Evolutionary conservation across 139 green algal genomes (phyloP).

Genomic region (Tetradesmus obliquus): DNA sequence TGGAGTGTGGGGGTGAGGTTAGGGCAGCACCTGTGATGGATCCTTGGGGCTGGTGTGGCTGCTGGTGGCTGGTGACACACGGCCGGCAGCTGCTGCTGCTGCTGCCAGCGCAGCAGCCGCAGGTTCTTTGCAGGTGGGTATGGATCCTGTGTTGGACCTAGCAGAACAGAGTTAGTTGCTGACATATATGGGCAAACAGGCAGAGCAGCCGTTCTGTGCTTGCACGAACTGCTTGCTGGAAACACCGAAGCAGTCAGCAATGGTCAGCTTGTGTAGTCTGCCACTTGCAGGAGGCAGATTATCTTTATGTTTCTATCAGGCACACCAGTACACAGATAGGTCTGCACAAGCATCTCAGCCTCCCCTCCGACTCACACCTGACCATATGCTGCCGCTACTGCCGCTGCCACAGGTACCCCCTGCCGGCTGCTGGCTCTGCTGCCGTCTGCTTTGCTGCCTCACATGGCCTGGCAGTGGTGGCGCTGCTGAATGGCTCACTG

Average conservation of each 20-base stretch:
- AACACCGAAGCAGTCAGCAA: too few relatives aligned
- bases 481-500: constrained; percentile 20
- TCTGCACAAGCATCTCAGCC: too few relatives aligned
- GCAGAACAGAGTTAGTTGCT: too few relatives aligned
- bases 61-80: constrained; percentile 50
- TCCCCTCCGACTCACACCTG: too few relatives aligned
- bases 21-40: constrained; percentile 42
- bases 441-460: constrained; percentile 13
- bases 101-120: background rate
- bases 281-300: too few relatives aligned
- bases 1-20: constrained; percentile 41
- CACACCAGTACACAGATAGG: too few relatives aligned
- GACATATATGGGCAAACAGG: too few relatives aligned
- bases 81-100: constrained; percentile 45
- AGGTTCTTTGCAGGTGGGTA: background rate
- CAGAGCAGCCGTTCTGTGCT: too few relatives aligned
- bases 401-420: background rate
- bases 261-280: too few relatives aligned
- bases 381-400: background rate
- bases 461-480: background rate
- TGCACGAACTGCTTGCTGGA: too few relatives aligned
- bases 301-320: too few relatives aligned
- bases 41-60: constrained; percentile 55
- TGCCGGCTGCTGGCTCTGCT: constrained; percentile 22
- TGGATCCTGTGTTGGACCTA: too few relatives aligned